A percentile compares a stretch with the other conserved stretches of the same genome.
Evolutionary conservation across 1,284 basidiomycete species (phyloP).

Genomic region (Rhodotorula sp.): DNA sequence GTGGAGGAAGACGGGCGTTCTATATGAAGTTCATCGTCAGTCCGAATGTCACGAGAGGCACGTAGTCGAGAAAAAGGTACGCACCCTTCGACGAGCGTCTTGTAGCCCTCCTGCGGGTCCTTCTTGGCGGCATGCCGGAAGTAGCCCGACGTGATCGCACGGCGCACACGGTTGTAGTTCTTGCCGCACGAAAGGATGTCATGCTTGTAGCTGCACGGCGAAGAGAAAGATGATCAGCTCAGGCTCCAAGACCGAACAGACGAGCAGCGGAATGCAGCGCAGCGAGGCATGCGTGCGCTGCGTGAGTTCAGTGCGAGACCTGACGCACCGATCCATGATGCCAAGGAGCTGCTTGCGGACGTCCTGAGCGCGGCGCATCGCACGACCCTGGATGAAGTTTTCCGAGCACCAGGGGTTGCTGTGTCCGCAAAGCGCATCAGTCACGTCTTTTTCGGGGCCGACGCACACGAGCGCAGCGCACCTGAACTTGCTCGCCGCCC

Average conservation of each 20-base stretch:
- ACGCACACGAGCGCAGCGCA: not conserved
- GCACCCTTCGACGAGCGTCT: slow-evolving; percentile 87
- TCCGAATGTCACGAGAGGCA: not conserved
- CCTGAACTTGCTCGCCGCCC: slow-evolving; percentile 92
- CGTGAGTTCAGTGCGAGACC: too few relatives aligned
- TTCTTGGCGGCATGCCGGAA: slow-evolving; percentile 97
- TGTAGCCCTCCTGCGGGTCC: slow-evolving; percentile 71
- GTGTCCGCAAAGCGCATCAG: not conserved
- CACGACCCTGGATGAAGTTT: slow-evolving; percentile 96
- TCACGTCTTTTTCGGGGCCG: slow-evolving; percentile 47
- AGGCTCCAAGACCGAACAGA: slow-evolving; percentile 43
- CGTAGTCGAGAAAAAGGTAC: slow-evolving; percentile 1
- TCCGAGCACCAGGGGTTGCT: slow-evolving; percentile 48
- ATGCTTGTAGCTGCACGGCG: slow-evolving; percentile 72
- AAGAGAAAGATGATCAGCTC: not conserved
- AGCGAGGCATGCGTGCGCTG: not conserved
- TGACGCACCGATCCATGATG: slow-evolving; percentile 90
- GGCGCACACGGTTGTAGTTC: slow-evolving; percentile 89
- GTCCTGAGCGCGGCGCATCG: slow-evolving; percentile 96
- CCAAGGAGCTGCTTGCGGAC: slow-evolving; percentile 94
- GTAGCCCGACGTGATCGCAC: slow-evolving; percentile 95
- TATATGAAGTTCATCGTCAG: not conserved
- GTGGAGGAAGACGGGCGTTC: slow-evolving; percentile 93
- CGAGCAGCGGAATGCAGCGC: not conserved
- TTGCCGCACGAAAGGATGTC: slow-evolving; percentile 87